Percentiles rank a stretch among this genome's conserved stretches.
Evolutionary conservation across 768 basidiomycete genomes (phyloP).

Genomic region (Arthromyces matolae): DNA sequence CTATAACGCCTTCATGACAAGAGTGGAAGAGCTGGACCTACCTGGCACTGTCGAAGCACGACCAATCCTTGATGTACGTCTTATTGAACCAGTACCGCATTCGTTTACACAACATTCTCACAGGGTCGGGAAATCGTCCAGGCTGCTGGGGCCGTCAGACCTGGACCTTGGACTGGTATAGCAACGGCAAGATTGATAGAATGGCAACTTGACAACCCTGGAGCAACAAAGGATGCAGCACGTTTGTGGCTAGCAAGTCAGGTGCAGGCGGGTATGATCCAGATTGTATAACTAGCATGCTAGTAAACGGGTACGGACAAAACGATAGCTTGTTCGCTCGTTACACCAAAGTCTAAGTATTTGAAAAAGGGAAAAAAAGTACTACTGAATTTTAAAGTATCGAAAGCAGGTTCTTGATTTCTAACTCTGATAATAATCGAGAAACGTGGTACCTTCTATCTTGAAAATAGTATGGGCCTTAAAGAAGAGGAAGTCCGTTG

Average conservation of each 20-base stretch:
- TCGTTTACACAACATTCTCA: no score
- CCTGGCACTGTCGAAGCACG: constrained; percentile 60
- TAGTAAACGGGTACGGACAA: constrained; percentile 37
- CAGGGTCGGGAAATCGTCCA: constrained; percentile 71
- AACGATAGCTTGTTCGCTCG: constrained; percentile 16
- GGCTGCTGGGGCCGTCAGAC: constrained; percentile 47
- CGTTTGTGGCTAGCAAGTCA: constrained; percentile 63
- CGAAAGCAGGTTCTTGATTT: no score
- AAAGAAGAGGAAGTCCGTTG: no score
- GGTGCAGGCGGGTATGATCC: constrained; percentile 43
- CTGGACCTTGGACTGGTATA: constrained; percentile 69
- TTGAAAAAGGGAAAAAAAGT: no score
- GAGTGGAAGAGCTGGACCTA: constrained; percentile 61
- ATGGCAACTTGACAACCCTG: constrained; percentile 85
- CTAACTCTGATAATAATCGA: no score
- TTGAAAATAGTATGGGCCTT: no score
- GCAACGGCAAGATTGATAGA: constrained; percentile 64
- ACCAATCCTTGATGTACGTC: constrained; percentile 74
- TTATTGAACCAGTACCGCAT: not conserved
- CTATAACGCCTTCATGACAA: constrained; percentile 65
- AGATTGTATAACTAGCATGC: constrained; percentile 28
- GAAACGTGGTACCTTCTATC: no score
- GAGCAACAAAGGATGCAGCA: constrained; percentile 63
- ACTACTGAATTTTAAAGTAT: no score
- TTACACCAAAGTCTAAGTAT: no score